A percentile compares a stretch with the other conserved stretches of the same genome.
phyloP scores from a whole-genome alignment of 495 filamentous ascomycete species.

The Lophiostoma macrostomum region DNA sequence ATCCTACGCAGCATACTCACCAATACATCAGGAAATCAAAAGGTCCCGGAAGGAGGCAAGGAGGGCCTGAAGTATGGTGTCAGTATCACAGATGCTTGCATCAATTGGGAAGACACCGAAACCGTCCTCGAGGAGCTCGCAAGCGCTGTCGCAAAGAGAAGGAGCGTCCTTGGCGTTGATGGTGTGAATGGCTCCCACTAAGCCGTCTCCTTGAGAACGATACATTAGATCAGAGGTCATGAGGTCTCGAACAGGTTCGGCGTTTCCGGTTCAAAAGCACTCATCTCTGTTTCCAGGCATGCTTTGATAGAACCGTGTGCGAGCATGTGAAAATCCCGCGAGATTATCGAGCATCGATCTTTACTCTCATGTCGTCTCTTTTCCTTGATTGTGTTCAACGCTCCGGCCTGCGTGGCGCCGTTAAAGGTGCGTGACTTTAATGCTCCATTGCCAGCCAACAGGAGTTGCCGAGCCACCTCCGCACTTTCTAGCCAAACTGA shows the following conservation, averaged over 20 bases:
- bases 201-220: background rate
- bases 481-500: no score
- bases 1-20: background rate
- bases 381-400: no score
- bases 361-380: no score
- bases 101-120: conserved; percentile 92
- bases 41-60: conserved; percentile 87
- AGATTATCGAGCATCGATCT: no score
- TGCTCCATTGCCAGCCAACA: no score
- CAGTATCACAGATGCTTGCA: conserved; percentile 97
- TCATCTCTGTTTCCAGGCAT: background rate
- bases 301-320: no score
- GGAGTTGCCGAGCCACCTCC: no score
- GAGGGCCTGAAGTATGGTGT: conserved; percentile 87
- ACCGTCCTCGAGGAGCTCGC: conserved; percentile 74
- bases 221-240: background rate
- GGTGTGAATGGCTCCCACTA: conserved; percentile 34
- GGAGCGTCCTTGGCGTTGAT: conserved; percentile 46
- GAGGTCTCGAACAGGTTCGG: conserved; percentile 16
- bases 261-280: conserved; percentile 15
- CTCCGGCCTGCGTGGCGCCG: no score
- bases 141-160: conserved; percentile 68
- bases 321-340: no score
- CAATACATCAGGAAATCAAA: conserved; percentile 68
- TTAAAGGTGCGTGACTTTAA: no score